Evolutionary conservation across 805 yeast species (phyloP), one percentile per base, ranked within the genome.

Genomic region (Suhomyces xylopsoci): DNA sequence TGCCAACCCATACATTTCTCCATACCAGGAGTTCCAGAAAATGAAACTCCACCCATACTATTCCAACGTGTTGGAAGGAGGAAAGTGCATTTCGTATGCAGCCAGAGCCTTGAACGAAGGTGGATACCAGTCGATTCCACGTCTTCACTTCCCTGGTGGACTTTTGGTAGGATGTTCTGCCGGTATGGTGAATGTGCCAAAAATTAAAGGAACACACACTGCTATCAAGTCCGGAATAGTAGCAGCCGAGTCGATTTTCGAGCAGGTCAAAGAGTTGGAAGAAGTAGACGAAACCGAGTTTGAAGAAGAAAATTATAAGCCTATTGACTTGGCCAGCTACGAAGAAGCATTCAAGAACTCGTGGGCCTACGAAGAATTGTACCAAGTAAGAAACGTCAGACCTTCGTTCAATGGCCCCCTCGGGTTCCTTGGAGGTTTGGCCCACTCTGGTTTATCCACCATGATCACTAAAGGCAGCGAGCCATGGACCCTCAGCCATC

Each of bases 101-200:
- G 99, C 99, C 3, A 81, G 99, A 61, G 97, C 98, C 0, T 80
- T 94, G 60, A 94, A 93, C 69, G 99, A 94, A 73, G 99, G 99
- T 56, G 99, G 99, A 0, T 80, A 78, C 60, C 99, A 94, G 74
- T 85, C 96, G 38, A 88, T 94, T 49, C 99, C 99, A 22, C 82
- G 85, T 65, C 77, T 94, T 51, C 76, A 85, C 58, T 94, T 94
- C 81, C 98, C 98, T 2, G 99, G 99, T 48, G 99, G 99, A 50
- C 86, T 91, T 7, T 73, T 94, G 26, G 93, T 94, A 40, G 99
- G 99, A 30, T 94, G 96, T 52, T 77, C 96, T 52, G 99, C 99
- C 3, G 99, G 99, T 1, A 93, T 94, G 69, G 81, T 94, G 83
- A 94, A 94, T 66, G 98, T 94, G 44, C 97, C 99, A 50, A 94